A percentile compares a stretch with the other conserved stretches of the same genome.
Conservation (phyloP, 768 basidiomycete species). For the Lentinula aciculospora region DNA sequence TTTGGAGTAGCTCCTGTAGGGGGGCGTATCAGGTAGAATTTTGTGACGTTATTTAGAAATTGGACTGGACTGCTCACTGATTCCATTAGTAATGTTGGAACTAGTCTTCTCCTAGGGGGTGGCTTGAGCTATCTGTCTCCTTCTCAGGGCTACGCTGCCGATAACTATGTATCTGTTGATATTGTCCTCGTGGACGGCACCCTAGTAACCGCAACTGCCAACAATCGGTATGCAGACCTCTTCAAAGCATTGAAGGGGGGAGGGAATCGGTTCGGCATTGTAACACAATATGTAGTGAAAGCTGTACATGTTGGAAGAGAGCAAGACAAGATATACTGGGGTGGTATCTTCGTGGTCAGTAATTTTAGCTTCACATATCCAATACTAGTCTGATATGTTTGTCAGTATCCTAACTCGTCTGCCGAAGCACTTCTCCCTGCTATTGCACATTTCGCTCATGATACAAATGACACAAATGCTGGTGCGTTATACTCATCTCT, state of each 20-base stretch:
- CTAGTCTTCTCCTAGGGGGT: constrained; percentile 38
- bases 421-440: constrained; percentile 31
- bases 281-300: constrained; percentile 34
- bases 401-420: constrained; percentile 31
- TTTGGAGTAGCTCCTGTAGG: constrained; percentile 38
- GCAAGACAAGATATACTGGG: constrained; percentile 31
- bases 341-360: constrained; percentile 32
- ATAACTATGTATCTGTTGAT: not conserved
- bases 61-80: not conserved
- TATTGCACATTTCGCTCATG: constrained; percentile 28
- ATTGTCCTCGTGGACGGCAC: not conserved
- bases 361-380: not conserved
- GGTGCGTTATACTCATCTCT: constrained; percentile 16
- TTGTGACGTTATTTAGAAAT: not conserved
- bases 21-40: constrained; percentile 27
- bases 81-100: constrained; percentile 30
- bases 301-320: constrained; percentile 33
- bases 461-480: constrained; percentile 31
- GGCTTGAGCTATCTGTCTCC: constrained; percentile 35
- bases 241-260: constrained; percentile 41
- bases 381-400: not conserved
- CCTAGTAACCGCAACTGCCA: constrained; percentile 34
- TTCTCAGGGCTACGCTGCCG: constrained; percentile 24
- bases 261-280: constrained; percentile 39
- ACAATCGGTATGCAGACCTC: constrained; percentile 34